phyloP scores from a whole-genome alignment of 2,329 filamentous ascomycete genomes.

The Phyllosticta paracitricarpa region DNA sequence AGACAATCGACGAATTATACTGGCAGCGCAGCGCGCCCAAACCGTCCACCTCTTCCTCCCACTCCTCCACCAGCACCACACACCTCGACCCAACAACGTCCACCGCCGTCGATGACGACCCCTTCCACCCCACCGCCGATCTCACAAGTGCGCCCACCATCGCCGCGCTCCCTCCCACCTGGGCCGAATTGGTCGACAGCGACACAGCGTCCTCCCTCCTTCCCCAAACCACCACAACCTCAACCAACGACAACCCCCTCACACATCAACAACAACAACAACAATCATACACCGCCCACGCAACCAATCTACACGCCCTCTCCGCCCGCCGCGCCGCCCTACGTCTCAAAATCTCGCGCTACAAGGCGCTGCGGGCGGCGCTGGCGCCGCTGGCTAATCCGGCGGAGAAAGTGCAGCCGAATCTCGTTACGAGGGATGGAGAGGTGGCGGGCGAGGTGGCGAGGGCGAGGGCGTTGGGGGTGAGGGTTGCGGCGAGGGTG shows the following conservation, averaged over 20 bases:
- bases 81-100: background rate
- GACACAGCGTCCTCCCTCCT: constrained; percentile 8
- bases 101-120: background rate
- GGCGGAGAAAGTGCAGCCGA: constrained; percentile 46
- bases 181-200: constrained; percentile 12
- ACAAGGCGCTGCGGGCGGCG: constrained; percentile 39
- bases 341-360: constrained; percentile 38
- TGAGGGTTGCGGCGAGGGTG: constrained; percentile 27
- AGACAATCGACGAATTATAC: constrained; percentile 62
- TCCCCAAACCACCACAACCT: constrained; percentile 12
- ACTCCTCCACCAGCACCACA: background rate
- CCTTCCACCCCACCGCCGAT: background rate
- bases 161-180: constrained; percentile 21
- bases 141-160: constrained; percentile 15
- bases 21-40: constrained; percentile 27
- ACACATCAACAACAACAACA: background rate
- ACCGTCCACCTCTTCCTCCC: background rate
- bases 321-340: constrained; percentile 40
- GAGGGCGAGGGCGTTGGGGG: constrained; percentile 50
- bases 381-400: constrained; percentile 45
- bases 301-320: constrained; percentile 38
- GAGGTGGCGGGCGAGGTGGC: constrained; percentile 57
- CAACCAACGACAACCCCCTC: background rate
- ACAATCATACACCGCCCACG: constrained; percentile 20
- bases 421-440: constrained; percentile 55